Base-by-base conservation (phyloP, 208 protist species). In the Tritrichomonas foetus region DNA sequence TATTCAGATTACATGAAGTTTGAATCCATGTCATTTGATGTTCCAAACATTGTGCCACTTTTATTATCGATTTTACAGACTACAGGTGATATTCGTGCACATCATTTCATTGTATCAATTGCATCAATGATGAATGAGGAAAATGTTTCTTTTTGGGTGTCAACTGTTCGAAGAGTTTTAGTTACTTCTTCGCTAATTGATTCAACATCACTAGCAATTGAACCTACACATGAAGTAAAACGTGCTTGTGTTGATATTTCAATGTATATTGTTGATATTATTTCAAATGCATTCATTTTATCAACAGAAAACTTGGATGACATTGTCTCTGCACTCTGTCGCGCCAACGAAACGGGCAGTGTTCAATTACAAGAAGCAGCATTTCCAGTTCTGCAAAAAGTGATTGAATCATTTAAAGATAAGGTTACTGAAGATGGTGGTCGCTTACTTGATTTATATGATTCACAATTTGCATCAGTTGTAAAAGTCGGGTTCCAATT, bases 331-430 rank as follows among this genome's bases (percentile, higher is more conserved):
- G 53, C 78, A 33, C 16, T 47, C 2, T 89, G 78, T 47, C 25
- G 47, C 33, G 41, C 78, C 53, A 89, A 20, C 3, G 22, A 89
- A 53, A 89, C 78, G 33, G 44, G 47, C 57, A 33, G 25, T 20
- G 2, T 89, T 0, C 78, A 89, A 53, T 57, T 89, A 16, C 78
- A 89, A 89, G 16, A n/a, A n/a, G 20, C 78, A 33, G 47, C 78
- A 11, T 89, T 89, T 39, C 78, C 78, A 41, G 78, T 57, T 57
- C 30, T 89, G 1, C 78, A 89, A 57, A 89, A 89, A 30, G 78
- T 89, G 1, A 57, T 89, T 39, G 78, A 89, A 57, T 36, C 57
- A 39, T 89, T 89, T 16, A 57, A 53, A 39, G 20, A 49, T 39
- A 61, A 20, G 3, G 27, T 39, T 27, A 89, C 41, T 36, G 78